Percentiles rank a stretch among this genome's conserved stretches.
Evolutionary conservation across 257 asterid genomes (phyloP).

Genomic region (Penstemon eatonii): DNA sequence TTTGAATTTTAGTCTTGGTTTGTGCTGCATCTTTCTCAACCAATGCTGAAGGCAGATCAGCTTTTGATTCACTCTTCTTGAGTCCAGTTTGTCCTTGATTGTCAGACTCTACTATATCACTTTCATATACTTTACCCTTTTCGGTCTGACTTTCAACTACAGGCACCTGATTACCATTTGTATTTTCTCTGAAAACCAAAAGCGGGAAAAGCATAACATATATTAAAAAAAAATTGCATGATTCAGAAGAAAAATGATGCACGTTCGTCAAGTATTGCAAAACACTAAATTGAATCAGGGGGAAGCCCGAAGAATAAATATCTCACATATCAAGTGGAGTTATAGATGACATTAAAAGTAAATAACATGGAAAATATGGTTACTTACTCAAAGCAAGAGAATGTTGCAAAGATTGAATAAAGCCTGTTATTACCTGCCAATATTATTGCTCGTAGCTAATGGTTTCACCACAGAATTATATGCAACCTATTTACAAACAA

Average conservation of each 20-base stretch:
- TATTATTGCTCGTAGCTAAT: conserved; percentile 23
- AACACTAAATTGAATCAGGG: neutral
- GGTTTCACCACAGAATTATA: conserved; percentile 34
- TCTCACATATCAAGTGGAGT: neutral
- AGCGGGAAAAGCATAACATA: neutral
- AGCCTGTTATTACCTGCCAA: conserved; percentile 30
- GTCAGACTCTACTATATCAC: conserved; percentile 42
- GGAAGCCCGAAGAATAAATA: too few species aligned
- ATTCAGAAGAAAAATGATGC: neutral
- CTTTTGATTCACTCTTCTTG: conserved; percentile 45
- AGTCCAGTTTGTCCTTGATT: conserved; percentile 41
- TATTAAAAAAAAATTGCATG: neutral
- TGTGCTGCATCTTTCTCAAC: conserved; percentile 60
- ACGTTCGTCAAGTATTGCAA: neutral
- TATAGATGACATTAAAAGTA: neutral
- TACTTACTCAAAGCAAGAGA: neutral
- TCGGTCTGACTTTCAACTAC: conserved; percentile 24
- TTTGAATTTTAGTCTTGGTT: conserved; percentile 54
- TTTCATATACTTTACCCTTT: conserved; percentile 33
- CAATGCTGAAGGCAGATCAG: conserved; percentile 47
- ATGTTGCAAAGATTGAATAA: neutral
- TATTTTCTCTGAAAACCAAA: conserved; percentile 10
- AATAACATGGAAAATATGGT: neutral
- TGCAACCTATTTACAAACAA: conserved; percentile 36
- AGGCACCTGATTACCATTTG: conserved; percentile 12